Conservation (phyloP, 2,329 filamentous ascomycete genomes). For the Macrophomina phaseolina region DNA sequence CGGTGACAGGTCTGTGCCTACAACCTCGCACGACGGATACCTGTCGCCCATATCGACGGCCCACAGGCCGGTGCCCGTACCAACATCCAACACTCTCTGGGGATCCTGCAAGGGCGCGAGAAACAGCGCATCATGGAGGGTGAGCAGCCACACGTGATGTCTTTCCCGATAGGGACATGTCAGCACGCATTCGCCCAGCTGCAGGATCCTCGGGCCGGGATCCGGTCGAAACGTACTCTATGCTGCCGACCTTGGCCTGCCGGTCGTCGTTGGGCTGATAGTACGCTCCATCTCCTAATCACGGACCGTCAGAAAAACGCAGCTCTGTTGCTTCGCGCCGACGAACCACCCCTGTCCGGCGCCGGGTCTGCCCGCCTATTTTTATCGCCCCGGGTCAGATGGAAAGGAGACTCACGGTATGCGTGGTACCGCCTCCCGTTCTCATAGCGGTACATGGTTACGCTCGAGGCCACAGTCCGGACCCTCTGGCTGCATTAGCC, state of each 20-base stretch:
- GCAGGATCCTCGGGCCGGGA: not conserved
- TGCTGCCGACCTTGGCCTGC: conserved; percentile 29
- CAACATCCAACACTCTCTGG: conserved; percentile 42
- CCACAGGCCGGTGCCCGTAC: conserved; percentile 44
- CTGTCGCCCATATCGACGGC: conserved; percentile 47
- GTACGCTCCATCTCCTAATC: conserved; percentile 40
- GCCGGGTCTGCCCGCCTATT: not conserved
- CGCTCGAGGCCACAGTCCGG: conserved; percentile 45
- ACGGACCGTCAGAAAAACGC: not conserved
- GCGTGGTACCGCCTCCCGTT: conserved; percentile 45
- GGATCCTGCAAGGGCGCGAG: conserved; percentile 40
- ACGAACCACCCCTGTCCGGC: not conserved
- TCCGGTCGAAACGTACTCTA: conserved; percentile 16
- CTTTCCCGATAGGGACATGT: conserved; percentile 28
- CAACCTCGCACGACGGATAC: conserved; percentile 43
- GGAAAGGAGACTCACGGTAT: conserved; percentile 34
- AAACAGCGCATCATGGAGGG: conserved; percentile 43
- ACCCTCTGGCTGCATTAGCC: conserved; percentile 34
- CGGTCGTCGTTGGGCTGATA: conserved; percentile 44
- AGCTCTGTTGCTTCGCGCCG: not conserved
- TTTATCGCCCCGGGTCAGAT: not conserved
- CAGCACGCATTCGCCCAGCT: not conserved
- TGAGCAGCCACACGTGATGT: conserved; percentile 44
- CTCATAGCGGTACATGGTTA: conserved; percentile 47
- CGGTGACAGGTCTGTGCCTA: conserved; percentile 44